Evolutionary conservation across 176 grass and related monocot genomes (phyloP).

Genomic region (Musa itinerans): DNA sequence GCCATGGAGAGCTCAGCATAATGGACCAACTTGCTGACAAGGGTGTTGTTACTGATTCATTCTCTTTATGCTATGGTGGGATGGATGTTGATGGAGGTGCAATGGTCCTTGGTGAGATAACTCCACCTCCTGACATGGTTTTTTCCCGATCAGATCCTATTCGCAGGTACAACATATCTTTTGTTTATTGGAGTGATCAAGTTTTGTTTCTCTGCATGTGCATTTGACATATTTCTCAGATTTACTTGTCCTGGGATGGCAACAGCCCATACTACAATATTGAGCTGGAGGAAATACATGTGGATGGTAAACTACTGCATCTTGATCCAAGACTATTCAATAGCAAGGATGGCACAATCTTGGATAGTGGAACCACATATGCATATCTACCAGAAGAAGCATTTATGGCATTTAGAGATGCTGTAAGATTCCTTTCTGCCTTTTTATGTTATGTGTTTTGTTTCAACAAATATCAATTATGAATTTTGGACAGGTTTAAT

Average conservation of each 20-base stretch:
- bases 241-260: conserved; percentile 48
- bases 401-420: conserved; percentile 81
- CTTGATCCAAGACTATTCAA: conserved; percentile 68
- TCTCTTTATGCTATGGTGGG: conserved; percentile 17
- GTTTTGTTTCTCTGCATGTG: conserved; percentile 22
- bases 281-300: conserved; percentile 86
- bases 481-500: neutral
- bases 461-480: neutral
- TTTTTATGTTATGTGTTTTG: conserved; percentile 11
- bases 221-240: conserved; percentile 37
- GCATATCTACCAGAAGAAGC: conserved; percentile 94
- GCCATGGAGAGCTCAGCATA: conserved; percentile 4
- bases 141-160: conserved; percentile 5
- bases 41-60: conserved; percentile 7
- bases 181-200: neutral
- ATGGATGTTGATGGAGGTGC: conserved; percentile 19
- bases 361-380: conserved; percentile 97
- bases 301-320: conserved; percentile 61
- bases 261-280: conserved; percentile 99
- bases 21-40: conserved; percentile 14
- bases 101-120: conserved; percentile 15
- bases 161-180: conserved; percentile 7
- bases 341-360: conserved; percentile 67
- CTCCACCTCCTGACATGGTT: conserved; percentile 8
- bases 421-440: conserved; percentile 42